A percentile compares a stretch with the other conserved stretches of the same genome.
phyloP scores from a whole-genome alignment of 2,329 filamentous ascomycete species.

The Pseudophaeomoniella oleicola region DNA sequence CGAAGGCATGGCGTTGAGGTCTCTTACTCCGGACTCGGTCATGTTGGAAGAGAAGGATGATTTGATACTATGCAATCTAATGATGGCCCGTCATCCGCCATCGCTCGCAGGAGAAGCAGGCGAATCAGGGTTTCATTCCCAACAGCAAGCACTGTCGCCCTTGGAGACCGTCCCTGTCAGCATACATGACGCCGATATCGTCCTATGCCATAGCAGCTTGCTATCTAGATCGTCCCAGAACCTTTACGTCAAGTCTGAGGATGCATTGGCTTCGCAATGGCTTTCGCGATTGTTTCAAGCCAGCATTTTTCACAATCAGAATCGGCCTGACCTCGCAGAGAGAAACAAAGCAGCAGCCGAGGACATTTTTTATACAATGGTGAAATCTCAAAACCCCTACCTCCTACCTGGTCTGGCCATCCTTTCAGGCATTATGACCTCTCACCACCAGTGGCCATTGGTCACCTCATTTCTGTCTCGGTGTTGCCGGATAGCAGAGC shows the following conservation, averaged over 20 bases:
- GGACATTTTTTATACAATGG: neutral
- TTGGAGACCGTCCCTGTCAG: neutral
- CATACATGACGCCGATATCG: neutral
- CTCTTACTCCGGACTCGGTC: neutral
- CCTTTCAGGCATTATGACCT: neutral
- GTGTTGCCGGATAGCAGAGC: conserved; percentile 1
- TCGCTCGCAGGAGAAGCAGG: neutral
- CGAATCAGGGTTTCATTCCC: neutral
- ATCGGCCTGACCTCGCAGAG: neutral
- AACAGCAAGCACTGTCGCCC: neutral
- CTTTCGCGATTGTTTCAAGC: neutral
- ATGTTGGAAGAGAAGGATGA: neutral
- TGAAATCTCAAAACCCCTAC: neutral
- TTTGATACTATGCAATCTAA: neutral
- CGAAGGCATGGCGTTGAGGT: neutral
- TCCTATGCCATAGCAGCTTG: neutral
- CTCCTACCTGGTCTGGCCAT: neutral
- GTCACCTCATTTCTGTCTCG: neutral
- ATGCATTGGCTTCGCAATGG: neutral
- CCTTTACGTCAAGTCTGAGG: neutral
- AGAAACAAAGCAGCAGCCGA: neutral
- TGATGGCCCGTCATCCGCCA: neutral
- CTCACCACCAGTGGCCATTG: neutral
- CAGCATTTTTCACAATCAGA: neutral
- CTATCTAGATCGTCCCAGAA: neutral